Evolutionary conservation across 495 filamentous ascomycete genomes (phyloP), one percentile per base, ranked within the genome.

Genomic region (Letharia lupina): DNA sequence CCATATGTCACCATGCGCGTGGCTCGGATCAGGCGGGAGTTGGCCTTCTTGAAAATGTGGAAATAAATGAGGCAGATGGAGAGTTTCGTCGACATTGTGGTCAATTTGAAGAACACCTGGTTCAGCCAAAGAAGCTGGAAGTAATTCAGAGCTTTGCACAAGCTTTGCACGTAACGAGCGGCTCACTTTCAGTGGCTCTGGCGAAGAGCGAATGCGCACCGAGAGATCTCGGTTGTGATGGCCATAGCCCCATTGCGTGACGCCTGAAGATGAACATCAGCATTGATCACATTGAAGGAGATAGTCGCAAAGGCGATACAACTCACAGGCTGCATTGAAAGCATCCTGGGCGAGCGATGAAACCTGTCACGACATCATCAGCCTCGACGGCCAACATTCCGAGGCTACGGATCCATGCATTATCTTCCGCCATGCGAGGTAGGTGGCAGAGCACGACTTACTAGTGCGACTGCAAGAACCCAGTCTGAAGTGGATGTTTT

Each of bases 61-160:
- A 1, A 31, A 52, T 70, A 70, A 33, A 62, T 39, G 62, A 57
- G 44, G 54, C 65, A 70, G n/a, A 68, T 54, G 42, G 68, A 68
- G 6, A 68, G 47, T 44, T 68, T 68, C 2, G 44, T 65, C 18
- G 56, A 10, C 31, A 65, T 37, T 0, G 39, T 50, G 6, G 68
- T 64, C 5, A 68, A 23, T 42, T 68, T 65, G 59, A 59, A 65
- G 66, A 70, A 35, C 33, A 68, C 45, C 37, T 70, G 65, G 50
- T 60, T 70, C 15, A 70, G 44, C 59, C 61, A 67, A 12, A 64
- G 57, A 16, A 64, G 50, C 65, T 67, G 35, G 37, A 64, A 35
- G 23, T 7, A 15, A 28, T 11, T 41, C n/a, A 31, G 45, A 57
- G 33, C 31, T 45, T 37, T 42, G 37, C 35, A 35, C 18, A 23